Evolutionary conservation across 306 rosid genomes (phyloP).

Genomic region (Begonia peltatifolia): DNA sequence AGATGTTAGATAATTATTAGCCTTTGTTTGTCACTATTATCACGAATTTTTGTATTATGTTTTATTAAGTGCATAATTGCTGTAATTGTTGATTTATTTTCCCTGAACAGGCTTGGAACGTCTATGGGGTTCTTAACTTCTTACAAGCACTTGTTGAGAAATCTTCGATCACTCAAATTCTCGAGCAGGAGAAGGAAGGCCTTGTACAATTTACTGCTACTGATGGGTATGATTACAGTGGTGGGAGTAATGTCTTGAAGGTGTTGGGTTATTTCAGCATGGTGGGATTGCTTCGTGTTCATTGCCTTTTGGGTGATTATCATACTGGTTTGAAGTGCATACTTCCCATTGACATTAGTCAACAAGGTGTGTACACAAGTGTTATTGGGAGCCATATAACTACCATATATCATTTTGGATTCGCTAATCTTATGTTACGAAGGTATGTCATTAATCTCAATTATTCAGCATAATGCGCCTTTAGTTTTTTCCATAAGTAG

Average conservation of each 20-base stretch:
- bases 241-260: constrained; percentile 95
- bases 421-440: constrained; percentile 92
- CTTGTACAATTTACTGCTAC: constrained; percentile 70
- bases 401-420: constrained; percentile 86
- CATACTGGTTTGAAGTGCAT: constrained; percentile 76
- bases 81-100: constrained; percentile 1
- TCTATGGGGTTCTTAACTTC: constrained; percentile 80
- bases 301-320: constrained; percentile 96
- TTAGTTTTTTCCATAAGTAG: background rate
- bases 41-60: too few species aligned
- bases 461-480: background rate
- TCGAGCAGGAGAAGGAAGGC: constrained; percentile 85
- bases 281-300: constrained; percentile 92
- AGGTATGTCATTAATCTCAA: constrained; percentile 28
- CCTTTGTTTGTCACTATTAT: too few species aligned
- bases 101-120: constrained; percentile 71
- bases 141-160: constrained; percentile 96
- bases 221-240: constrained; percentile 84
- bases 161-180: constrained; percentile 64
- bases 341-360: constrained; percentile 73
- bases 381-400: constrained; percentile 92
- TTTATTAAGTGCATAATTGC: constrained; percentile 4
- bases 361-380: constrained; percentile 67
- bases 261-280: constrained; percentile 95
- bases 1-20: too few species aligned